Evolutionary conservation across 2,329 filamentous ascomycete genomes (phyloP), one percentile per base, ranked within the genome.

Genomic region (Rutstroemia sydowiana): DNA sequence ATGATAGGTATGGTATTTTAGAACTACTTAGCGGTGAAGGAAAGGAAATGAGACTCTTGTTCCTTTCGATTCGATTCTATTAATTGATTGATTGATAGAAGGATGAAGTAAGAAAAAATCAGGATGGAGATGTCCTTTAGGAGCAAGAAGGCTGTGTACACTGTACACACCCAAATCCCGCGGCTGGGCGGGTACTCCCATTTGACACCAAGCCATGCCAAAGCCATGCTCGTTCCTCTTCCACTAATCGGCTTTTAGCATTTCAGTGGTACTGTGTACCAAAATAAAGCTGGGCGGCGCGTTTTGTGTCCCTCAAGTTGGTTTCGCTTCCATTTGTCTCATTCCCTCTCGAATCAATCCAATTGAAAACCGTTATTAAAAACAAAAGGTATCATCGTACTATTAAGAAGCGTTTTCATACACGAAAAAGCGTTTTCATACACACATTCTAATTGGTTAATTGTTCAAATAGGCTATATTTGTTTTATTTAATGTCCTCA

Each of bases 171-270:
- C 28, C 14, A 26, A 2, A 31, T 4, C 14, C 41, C 41, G 41
- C 48, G 48, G 48, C 48, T 51, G 32, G 32, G 48, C 48, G 48
- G 48, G 48, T 51, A 51, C 21, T 45, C 41, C 48, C 48, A 51
- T 51, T 51, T 51, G 48, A 51, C 41, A 51, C 21, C 36, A 21
- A 4, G 23, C 23, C 23, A 26, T 26, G 23, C 23, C 23, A 26
- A 26, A 26, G 23, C 23, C 23, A 26, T 26, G 23, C 23, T 26
- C 23, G 23, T 26, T 26, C 23, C 23, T 26, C 23, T 26, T 39
- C 14, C 36, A 42, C 39, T 21, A 28, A 42, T 34, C 32, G 13
- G 32, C 23, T 26, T 26, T 26, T 26, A 8, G 23, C 23, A 26
- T 26, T 8, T 26, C 23, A 26, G 23, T 26, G 23, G 16, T 16